phyloP scores from a whole-genome alignment of 805 yeast species.

The Starmera amethionina region DNA sequence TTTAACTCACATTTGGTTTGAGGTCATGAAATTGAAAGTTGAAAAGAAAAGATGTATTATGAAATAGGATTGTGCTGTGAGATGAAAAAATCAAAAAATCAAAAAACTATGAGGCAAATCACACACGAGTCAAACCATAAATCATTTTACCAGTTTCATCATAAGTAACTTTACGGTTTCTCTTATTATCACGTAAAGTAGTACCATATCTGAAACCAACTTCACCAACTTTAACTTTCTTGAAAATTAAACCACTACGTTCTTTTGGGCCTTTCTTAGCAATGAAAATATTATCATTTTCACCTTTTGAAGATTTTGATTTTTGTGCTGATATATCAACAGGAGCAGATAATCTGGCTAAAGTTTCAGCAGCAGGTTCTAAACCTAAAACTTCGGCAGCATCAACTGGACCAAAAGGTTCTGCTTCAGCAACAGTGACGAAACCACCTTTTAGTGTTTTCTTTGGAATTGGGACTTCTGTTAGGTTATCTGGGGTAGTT shows the following conservation, averaged over 20 bases:
- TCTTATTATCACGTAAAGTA: constrained; percentile 78
- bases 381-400: constrained; percentile 79
- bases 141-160: constrained; percentile 53
- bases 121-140: constrained; percentile 9
- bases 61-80: too few relatives aligned
- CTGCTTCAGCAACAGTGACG: constrained; percentile 84
- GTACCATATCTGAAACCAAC: constrained; percentile 93
- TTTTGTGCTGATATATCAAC: constrained; percentile 38
- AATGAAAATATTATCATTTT: constrained; percentile 28
- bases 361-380: constrained; percentile 79
- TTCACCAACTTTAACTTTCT: constrained; percentile 67
- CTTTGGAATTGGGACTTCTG: constrained; percentile 89
- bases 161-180: constrained; percentile 66
- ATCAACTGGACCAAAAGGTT: constrained; percentile 92
- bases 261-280: constrained; percentile 32
- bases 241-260: constrained; percentile 61
- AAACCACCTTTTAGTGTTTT: constrained; percentile 76
- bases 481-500: constrained; percentile 55
- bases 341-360: constrained; percentile 54
- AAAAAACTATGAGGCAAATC: too few relatives aligned
- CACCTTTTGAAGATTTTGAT: constrained; percentile 14
- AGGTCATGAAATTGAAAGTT: too few relatives aligned
- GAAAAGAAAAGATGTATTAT: too few relatives aligned
- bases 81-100: too few relatives aligned
- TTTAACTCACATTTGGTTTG: too few relatives aligned